A percentile compares a stretch with the other conserved stretches of the same genome.
These are phyloP conservation scores for Thalassiosira mediterranea DNA, from an alignment of 352 stramenopile genomes.

Conservation along the genomic window DNA sequence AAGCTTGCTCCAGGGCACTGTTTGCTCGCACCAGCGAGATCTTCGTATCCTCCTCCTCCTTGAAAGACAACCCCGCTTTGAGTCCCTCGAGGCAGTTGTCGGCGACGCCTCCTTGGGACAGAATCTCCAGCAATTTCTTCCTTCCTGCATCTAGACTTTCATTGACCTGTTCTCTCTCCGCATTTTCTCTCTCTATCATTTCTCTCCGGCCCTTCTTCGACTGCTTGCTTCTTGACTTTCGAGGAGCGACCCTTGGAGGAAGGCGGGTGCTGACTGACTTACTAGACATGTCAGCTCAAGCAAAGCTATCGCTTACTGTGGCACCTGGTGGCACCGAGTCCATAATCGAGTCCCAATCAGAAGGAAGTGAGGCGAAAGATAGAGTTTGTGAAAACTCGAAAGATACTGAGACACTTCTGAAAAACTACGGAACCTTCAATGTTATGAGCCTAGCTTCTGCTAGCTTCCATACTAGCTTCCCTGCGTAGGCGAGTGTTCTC, in stretches of 20 bases:
- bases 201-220: slow-evolving; percentile 19
- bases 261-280: neutral
- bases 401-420: no score
- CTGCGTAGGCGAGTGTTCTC: no score
- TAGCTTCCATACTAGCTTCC: no score
- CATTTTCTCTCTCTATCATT: slow-evolving; percentile 7
- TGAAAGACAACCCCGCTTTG: neutral
- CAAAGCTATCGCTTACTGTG: no score
- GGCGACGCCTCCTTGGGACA: slow-evolving; percentile 3
- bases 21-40: slow-evolving; percentile 9
- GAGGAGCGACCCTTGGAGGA: slow-evolving; percentile 12
- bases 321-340: no score
- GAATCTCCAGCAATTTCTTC: slow-evolving; percentile 12
- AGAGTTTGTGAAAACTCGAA: no score
- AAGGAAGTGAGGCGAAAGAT: no score
- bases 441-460: no score
- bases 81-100: slow-evolving; percentile 7
- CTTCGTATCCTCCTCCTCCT: slow-evolving; percentile 11
- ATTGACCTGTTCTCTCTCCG: slow-evolving; percentile 4
- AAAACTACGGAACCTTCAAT: no score
- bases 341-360: no score
- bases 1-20: slow-evolving; percentile 13
- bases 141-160: slow-evolving; percentile 1
- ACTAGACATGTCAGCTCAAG: no score
- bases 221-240: slow-evolving; percentile 8